Evolutionary conservation across 2,329 filamentous ascomycete species (phyloP).

Genomic region (Cladosporium sp.): DNA sequence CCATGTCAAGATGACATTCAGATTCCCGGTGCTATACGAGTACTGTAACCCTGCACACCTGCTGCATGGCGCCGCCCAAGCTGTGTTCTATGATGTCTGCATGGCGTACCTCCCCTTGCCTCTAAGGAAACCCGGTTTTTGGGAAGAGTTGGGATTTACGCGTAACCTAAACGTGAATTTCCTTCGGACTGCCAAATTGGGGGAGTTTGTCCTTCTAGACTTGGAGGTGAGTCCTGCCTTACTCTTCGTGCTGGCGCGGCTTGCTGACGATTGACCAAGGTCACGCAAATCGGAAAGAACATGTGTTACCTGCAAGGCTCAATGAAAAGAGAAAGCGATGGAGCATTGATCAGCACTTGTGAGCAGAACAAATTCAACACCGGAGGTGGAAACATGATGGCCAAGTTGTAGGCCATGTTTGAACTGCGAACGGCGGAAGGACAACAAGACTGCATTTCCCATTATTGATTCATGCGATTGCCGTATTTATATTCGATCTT

Average conservation of each 20-base stretch:
- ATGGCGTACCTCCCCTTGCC: conserved; percentile 23
- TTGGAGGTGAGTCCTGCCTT: conserved; percentile 22
- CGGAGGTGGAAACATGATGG: conserved; percentile 17
- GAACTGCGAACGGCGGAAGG: not conserved
- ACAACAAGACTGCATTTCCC: not conserved
- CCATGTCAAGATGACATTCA: not conserved
- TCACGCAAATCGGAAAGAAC: conserved; percentile 23
- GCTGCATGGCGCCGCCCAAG: conserved; percentile 28
- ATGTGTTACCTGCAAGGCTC: conserved; percentile 26
- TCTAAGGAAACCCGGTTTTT: conserved; percentile 23
- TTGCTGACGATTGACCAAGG: not conserved
- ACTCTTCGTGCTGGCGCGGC: not conserved
- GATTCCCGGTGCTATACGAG: conserved; percentile 26
- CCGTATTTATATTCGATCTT: not conserved
- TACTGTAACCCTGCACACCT: conserved; percentile 27
- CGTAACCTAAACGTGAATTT: conserved; percentile 26
- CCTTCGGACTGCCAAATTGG: conserved; percentile 26
- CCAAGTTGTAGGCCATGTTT: not conserved
- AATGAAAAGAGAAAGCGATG: conserved; percentile 28
- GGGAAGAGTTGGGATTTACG: conserved; percentile 28
- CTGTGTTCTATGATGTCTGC: conserved; percentile 27
- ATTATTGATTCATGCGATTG: not conserved
- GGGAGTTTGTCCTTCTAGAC: conserved; percentile 25
- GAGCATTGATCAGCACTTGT: conserved; percentile 26
- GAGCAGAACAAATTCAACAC: conserved; percentile 32